Evolutionary conservation across 1,284 basidiomycete genomes (phyloP), one percentile per base, ranked within the genome.

Genomic region (Cryptococcus wingfieldii): DNA sequence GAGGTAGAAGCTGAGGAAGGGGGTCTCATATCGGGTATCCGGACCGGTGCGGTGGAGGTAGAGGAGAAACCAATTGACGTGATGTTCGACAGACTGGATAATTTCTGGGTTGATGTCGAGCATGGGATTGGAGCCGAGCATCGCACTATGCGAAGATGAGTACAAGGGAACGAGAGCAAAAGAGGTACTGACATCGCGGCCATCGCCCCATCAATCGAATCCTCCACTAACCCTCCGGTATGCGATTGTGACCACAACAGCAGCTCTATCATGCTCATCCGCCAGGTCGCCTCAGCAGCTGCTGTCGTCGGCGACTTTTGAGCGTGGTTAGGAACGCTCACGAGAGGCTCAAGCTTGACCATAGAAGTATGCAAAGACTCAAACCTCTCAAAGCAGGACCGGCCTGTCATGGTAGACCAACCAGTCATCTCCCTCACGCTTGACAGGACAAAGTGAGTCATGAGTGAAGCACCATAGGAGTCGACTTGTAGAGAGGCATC

Each of bases 321-420:
- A 13, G 19, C 27, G 14, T n/a, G 46, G 25, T 28, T 37, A 8
- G 18, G 34, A 4, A 42, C 53, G 28, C 23, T 38, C 34, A 65
- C 46, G 14, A 43, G 34, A 9, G 60, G 56, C 47, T 64, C 67
- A 1, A 65, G 34, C 4, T 53, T 50, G 5, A 38, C 47, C 18
- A 65, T 42, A 4, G 66, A 60, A 12, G 55, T 38, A 16, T 60
- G 51, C 9, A 67, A 41, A 5, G 61, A 60, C 55, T 67, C 63
- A 37, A 66, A 65, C 3, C 69, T 48, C 34, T 69, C 69, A 14
- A 60, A 58, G 47, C 62, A 63, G 18, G 66, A 43, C 18, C 60
- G 49, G 3, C 67, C 67, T 41, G 69, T 67, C 67, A 71, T 71
- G 0, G 69, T 66, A 13, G 65, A 61, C 66, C 66, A 71, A 2